Conservation (phyloP, 2,329 filamentous ascomycete genomes). For the Trichophyton simii region DNA sequence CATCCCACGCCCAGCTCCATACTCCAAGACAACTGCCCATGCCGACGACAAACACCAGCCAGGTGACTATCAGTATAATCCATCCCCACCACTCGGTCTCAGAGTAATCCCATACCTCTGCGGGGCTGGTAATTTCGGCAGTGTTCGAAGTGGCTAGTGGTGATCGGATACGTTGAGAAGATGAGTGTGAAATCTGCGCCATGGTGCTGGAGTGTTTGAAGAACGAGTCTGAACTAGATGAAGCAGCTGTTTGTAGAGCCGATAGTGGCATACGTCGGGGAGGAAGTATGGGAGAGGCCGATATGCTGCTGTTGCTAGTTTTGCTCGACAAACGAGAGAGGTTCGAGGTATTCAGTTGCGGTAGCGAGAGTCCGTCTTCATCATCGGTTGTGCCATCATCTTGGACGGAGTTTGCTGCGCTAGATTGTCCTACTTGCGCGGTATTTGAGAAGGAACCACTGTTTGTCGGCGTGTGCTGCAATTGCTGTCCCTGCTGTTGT, state of each 20-base stretch:
- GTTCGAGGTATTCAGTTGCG: constrained; percentile 21
- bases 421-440: background rate
- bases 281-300: constrained; percentile 25
- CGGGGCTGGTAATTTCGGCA: constrained; percentile 28
- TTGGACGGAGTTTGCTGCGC: background rate
- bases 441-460: background rate
- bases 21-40: constrained; percentile 93
- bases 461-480: background rate
- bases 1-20: constrained; percentile 99
- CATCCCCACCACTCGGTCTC: constrained; percentile 98
- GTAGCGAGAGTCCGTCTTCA: constrained; percentile 60
- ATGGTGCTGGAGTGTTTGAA: constrained; percentile 29
- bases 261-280: constrained; percentile 24
- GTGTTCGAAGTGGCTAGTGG: constrained; percentile 23
- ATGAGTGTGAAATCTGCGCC: constrained; percentile 25
- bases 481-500: background rate
- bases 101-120: constrained; percentile 71
- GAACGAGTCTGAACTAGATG: constrained; percentile 48
- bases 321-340: constrained; percentile 28
- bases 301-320: constrained; percentile 18
- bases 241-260: background rate
- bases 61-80: constrained; percentile 80
- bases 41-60: constrained; percentile 89
- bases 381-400: constrained; percentile 66
- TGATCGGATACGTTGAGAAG: constrained; percentile 24